Base-by-base conservation (phyloP, 2,329 filamentous ascomycete species). In the Calonectria leucothoes region DNA sequence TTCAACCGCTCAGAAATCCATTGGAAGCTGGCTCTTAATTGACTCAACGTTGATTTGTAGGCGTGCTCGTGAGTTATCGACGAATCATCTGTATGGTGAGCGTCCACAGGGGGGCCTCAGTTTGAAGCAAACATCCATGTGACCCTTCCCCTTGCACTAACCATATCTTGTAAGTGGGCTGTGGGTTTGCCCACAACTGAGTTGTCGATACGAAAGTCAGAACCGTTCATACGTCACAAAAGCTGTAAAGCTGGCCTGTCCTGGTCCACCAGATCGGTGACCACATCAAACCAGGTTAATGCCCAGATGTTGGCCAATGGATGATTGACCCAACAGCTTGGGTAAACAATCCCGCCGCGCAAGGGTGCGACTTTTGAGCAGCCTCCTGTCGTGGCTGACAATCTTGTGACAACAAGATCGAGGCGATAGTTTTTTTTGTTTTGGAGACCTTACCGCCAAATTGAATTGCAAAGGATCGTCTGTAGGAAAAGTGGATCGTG, bases 121-220 rank as follows among this genome's bases (percentile, higher is more conserved):
- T 59, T 15, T 59, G 31, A 15, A 35, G 11, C 73, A 87, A 89
- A 55, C 85, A 86, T 1, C 88, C 88, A 78, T 90, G 89, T 0
- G 86, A 86, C 87, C 63, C 82, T 83, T 0, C 88, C 88, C 69
- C 89, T 84, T 82, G 79, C 0, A 87, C 81, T 45, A 0, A 79
- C 81, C 1, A 87, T 88, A 77, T 90, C 87, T 90, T 71, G 73
- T 86, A 89, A 0, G 84, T 86, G 63, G 82, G 81, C 77, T 17
- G 82, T 55, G 11, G 74, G 80, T 27, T 84, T 79, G 1, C 74
- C 85, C 3, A 77, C 71, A 15, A 83, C 4, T 4, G 67, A 66
- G 31, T 71, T 67, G 52, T 69, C 35, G 7, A 69, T 20, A 20
- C 42, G 14, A 20, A 74, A 61, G 14, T 59, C 1, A 5, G n/a